Evolutionary conservation across 2,329 filamentous ascomycete genomes (phyloP).

Genomic region (Monosporascus sp.): DNA sequence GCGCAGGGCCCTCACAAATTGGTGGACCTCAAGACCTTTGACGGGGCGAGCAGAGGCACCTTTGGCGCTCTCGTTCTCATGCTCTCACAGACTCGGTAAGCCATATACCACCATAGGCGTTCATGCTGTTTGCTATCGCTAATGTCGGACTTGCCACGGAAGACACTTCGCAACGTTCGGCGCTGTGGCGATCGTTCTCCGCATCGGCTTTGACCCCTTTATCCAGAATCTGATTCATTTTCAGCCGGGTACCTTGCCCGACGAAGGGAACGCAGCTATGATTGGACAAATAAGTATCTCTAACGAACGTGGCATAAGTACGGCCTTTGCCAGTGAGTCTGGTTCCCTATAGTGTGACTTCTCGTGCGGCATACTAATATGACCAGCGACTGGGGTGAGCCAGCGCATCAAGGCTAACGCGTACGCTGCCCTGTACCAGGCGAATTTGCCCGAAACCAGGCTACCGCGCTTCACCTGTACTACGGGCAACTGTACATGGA

Average conservation of each 20-base stretch:
- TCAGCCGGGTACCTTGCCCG: neutral
- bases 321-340: neutral
- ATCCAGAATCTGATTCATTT: neutral
- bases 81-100: neutral
- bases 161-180: neutral
- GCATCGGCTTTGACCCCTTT: neutral
- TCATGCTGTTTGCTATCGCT: neutral
- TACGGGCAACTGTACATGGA: neutral
- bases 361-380: neutral
- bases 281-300: neutral
- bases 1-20: neutral
- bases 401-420: neutral
- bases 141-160: neutral
- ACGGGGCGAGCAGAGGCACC: neutral
- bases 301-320: neutral
- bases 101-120: neutral
- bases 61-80: neutral
- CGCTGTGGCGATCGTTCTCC: neutral
- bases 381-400: neutral
- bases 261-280: neutral
- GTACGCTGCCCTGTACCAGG: neutral
- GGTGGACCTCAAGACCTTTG: neutral
- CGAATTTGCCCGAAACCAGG: neutral
- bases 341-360: neutral
- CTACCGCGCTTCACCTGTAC: neutral